These are phyloP conservation scores for Tricholomella constricta DNA, from an alignment of 768 basidiomycete species.

Conservation along the genomic window DNA sequence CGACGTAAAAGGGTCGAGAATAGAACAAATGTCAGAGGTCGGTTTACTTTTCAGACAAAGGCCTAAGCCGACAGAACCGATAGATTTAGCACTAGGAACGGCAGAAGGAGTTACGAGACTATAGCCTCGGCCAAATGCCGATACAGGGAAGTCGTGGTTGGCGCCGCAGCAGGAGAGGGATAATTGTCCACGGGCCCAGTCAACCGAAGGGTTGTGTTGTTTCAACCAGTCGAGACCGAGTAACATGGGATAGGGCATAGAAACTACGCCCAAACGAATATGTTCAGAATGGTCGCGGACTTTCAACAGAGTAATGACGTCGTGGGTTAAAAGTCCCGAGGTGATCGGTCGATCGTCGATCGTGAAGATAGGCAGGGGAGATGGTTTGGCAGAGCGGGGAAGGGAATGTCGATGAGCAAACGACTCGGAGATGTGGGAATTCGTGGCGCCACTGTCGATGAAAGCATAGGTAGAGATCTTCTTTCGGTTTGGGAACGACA, in stretches of 20 bases:
- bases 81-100: too few relatives aligned
- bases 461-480: slow-evolving; percentile 36
- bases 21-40: slow-evolving; percentile 5
- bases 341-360: slow-evolving; percentile 37
- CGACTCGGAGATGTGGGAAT: slow-evolving; percentile 35
- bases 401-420: slow-evolving; percentile 36
- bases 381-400: slow-evolving; percentile 27
- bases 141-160: slow-evolving; percentile 19
- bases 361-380: too few relatives aligned
- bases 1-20: not conserved
- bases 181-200: too few relatives aligned
- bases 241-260: slow-evolving; percentile 33
- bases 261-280: slow-evolving; percentile 30
- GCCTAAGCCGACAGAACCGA: too few relatives aligned
- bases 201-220: too few relatives aligned
- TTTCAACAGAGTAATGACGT: slow-evolving; percentile 30
- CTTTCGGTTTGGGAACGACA: slow-evolving; percentile 32
- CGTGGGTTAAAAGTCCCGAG: slow-evolving; percentile 41
- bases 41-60: too few relatives aligned
- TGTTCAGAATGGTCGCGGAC: slow-evolving; percentile 31
- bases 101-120: slow-evolving; percentile 12
- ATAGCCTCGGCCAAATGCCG: too few relatives aligned
- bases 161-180: slow-evolving; percentile 26
- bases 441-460: slow-evolving; percentile 37
- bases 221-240: too few relatives aligned